Base-by-base conservation (phyloP, 495 filamentous ascomycete genomes). In the Penicillium atrosanguineum region DNA sequence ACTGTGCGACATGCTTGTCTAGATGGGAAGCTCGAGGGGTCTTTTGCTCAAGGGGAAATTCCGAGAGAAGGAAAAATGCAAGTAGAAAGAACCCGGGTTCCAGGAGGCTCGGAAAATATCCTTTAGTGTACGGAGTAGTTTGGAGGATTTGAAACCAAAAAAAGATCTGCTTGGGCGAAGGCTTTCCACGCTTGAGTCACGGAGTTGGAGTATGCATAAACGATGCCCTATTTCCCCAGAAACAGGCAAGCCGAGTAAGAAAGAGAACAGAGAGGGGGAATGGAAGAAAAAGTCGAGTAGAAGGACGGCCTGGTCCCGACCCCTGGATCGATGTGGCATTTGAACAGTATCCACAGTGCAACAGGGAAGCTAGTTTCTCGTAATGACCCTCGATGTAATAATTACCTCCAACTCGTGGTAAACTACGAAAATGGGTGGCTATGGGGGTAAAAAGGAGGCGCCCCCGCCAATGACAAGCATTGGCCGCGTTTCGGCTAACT, bases 261-360 rank as follows among this genome's bases (percentile, higher is more conserved):
- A 48, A 21, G 42, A 44, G 53, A 43, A 48, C 5, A 28, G 44
- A 42, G 39, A 48, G 46, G 46, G 54, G 36, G 36, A 36, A 53
- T 45, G 39, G 50, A 53, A 49, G 48, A 46, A 47, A 55, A 58
- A 54, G 49, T 37, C 48, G 44, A 46, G 41, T 36, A 46, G 23
- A 31, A 46, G 38, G 20, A 48, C 41, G 48, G 47, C 23, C 56
- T 59, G 37, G 56, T 60, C 48, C 57, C 57, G n/a, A 62, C 62
- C 62, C 63, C 63, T 65, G 63, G 63, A 63, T 59, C 52, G 31
- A 50, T 62, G 62, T 64, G 56, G 53, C 56, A 63, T 61, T 34
- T 53, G 55, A 61, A 57, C 41, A 37, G 52, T 59, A 53, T 57
- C 62, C 62, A 65, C 62, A 60, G 52, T 57, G 50, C 50, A 61